Conservation (phyloP, 2,329 filamentous ascomycete species). For the Penicillium polonicum region DNA sequence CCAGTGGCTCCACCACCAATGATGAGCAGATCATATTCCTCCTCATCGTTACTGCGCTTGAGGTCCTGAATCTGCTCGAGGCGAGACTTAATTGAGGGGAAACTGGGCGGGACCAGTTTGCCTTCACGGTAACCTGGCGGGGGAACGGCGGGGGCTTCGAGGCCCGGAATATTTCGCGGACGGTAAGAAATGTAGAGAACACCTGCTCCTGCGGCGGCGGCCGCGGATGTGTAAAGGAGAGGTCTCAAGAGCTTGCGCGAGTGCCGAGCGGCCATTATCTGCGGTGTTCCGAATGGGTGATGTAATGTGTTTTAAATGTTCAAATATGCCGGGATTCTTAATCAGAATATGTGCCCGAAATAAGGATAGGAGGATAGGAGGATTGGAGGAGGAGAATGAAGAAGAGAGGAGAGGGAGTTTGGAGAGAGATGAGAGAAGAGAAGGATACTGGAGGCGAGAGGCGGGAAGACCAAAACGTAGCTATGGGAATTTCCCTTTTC, state of each 20-base stretch:
- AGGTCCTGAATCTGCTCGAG: constrained; percentile 54
- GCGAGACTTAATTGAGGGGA: constrained; percentile 52
- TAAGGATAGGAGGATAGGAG: neutral
- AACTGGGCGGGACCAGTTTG: constrained; percentile 54
- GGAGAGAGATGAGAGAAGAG: neutral
- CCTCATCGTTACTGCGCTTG: constrained; percentile 44
- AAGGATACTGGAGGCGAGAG: neutral
- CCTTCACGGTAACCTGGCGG: constrained; percentile 63
- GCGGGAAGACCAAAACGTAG: neutral
- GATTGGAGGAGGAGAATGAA: neutral
- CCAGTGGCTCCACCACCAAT: constrained; percentile 80
- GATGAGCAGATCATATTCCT: constrained; percentile 72
- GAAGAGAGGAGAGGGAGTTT: too few relatives aligned
- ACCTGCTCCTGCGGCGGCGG: constrained; percentile 54
- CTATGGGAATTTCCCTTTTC: neutral
- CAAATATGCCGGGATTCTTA: neutral
- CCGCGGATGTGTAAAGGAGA: constrained; percentile 59
- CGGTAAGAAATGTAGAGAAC: constrained; percentile 62
- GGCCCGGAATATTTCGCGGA: constrained; percentile 63
- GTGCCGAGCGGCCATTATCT: constrained; percentile 42
- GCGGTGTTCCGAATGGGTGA: neutral
- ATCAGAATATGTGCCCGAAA: neutral
- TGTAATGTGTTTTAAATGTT: neutral
- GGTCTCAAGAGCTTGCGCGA: constrained; percentile 55
- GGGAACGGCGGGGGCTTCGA: constrained; percentile 61